Conservation (phyloP, 495 filamentous ascomycete species). For the Aspergillus carlsbadensis region DNA sequence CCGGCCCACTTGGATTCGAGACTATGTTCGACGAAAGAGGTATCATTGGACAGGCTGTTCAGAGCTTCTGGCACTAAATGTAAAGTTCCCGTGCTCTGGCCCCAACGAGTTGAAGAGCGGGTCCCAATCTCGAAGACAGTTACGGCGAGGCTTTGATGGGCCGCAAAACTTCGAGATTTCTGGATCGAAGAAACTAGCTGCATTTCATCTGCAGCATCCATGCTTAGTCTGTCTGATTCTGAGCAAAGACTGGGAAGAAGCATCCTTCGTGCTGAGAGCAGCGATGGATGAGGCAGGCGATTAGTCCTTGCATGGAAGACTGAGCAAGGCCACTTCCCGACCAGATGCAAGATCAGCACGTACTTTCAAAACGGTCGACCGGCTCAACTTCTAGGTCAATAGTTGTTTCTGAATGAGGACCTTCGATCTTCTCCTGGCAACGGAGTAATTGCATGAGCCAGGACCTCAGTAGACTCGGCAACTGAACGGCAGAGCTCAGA, state of each 20-base stretch:
- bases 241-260: constrained; percentile 6
- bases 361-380: constrained; percentile 1
- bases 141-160: background rate
- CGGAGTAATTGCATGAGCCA: constrained; percentile 1
- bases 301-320: constrained; percentile 18
- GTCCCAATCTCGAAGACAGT: constrained; percentile 7
- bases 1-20: constrained; percentile 7
- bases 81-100: constrained; percentile 18
- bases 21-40: background rate
- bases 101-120: constrained; percentile 16
- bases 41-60: constrained; percentile 7
- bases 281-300: background rate
- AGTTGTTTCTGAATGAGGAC: background rate
- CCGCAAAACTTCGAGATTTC: background rate
- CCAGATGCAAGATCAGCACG: constrained; percentile 14
- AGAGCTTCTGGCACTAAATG: constrained; percentile 19
- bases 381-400: background rate
- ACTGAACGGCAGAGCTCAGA: constrained; percentile 3
- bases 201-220: constrained; percentile 8
- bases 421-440: background rate
- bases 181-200: constrained; percentile 16
- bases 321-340: constrained; percentile 9
- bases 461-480: background rate
- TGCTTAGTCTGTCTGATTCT: constrained; percentile 9
- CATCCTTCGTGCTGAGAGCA: constrained; percentile 8